Evolutionary conservation across 169 alveolate genomes (phyloP), one percentile per base, ranked within the genome.

Genomic region (Toxoplasma gondii): DNA sequence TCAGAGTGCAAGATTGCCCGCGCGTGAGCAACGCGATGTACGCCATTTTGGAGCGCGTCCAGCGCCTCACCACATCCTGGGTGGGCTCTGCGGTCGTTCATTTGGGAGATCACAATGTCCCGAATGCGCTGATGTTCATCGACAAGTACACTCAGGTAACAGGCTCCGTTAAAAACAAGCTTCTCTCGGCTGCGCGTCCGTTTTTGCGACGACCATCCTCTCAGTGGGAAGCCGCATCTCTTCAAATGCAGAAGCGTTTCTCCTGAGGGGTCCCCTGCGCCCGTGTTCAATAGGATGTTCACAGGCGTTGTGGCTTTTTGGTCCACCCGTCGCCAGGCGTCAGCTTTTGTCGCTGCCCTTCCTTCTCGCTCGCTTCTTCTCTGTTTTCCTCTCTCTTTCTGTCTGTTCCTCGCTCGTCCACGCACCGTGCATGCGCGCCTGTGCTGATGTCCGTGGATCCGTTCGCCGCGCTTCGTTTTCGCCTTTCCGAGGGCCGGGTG

Each of bases 41-140:
- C 67, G 95, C 96, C 92, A 98, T 98, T 31, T 93, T 98, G 39
- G 96, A 96, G 83, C 88, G 96, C 49, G 99, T 98, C 82, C 99
- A 98, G 93, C 92, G 94, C 41, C 92, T 97, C 86, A 92, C 97
- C 38, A 98, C 98, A 19, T 96, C 97, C 38, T 98, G 99, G 99
- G 98, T 98, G 38, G 99, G 99, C 10, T 98, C 99, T 24, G 96
- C 98, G 67, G 98, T 98, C 92, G 97, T 98, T 34, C 99, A 98
- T 91, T 96, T 98, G 88, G 99, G 99, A 0, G 99, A 98, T 86
- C 98, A 98, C 93, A 98, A 98, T 91, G 99, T 98, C 53, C 99
- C 99, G 49, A 98, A 98, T 95, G 97, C 99, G 49, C 96, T 98
- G 88, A 97, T 98, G 98, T 98, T 98, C 94, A 98, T 98, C 81